Evolutionary conservation across 2,329 filamentous ascomycete species (phyloP), one percentile per base, ranked within the genome.

Genomic region (Curvularia verruculosa): DNA sequence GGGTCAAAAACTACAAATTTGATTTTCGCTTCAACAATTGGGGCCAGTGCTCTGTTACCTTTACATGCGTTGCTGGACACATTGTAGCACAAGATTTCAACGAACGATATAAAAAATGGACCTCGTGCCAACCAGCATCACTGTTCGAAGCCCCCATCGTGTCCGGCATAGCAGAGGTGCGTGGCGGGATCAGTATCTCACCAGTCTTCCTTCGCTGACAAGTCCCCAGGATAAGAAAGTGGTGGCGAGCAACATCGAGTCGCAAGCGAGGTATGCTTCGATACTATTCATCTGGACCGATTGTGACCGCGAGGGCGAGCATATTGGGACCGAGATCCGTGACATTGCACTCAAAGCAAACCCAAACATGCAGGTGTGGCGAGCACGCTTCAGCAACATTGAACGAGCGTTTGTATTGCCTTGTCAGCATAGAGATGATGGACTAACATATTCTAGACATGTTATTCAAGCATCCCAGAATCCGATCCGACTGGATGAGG

Each of bases 211-310:
- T 28, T 26, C 9, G 52, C 66, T 74, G 21, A 71, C 37, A 3
- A 12, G 21, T 21, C 21, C 1, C 3, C 63, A 93, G 86, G 88
- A 93, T 70, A 96, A 93, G 72, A 88, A 88, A 68, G 80, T 83
- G 1, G 89, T 99, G 61, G 92, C 93, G 9, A 83, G 87, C 29
- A 99, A 99, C 71, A 95, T 99, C 69, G 85, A 89, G 65, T 80
- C 84, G 1, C 89, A 96, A 75, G 94, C 95, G 18, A 84, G 84
- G 58, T 84, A 85, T 72, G 84, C 87, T n/a, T 85, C 83, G 53
- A 86, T 88, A 12, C 82, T 99, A 29, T 94, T 96, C 76, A 97
- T 99, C 67, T 99, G 95, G 95, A 99, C 95, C 0, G 95, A 99
- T 83, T 98, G 95, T 77, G 95, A 99, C 81, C 87, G 93, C 53